A percentile compares a stretch with the other conserved stretches of the same genome.
phyloP scores from a whole-genome alignment of 2,329 filamentous ascomycete genomes.

The Cladobotryum protrusum region DNA sequence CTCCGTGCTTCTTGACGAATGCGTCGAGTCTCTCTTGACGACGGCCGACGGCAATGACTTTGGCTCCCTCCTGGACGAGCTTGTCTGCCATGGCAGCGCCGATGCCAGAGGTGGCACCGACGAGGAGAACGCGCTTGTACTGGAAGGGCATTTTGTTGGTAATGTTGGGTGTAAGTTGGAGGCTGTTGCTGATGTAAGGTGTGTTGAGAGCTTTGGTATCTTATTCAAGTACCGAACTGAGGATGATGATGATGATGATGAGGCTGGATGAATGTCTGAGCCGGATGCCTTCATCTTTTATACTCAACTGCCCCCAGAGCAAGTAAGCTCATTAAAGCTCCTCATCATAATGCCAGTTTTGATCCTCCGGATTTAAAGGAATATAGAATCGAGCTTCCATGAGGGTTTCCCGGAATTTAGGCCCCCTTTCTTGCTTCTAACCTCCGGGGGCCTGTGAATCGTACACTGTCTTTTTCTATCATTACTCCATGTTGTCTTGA shows the following conservation, averaged over 20 bases:
- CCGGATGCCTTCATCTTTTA: neutral
- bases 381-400: too few relatives aligned
- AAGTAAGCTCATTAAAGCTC: too few relatives aligned
- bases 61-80: constrained; percentile 33
- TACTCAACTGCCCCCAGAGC: neutral
- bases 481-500: too few relatives aligned
- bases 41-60: constrained; percentile 42
- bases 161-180: neutral
- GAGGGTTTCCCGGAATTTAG: too few relatives aligned
- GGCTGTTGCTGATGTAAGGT: neutral
- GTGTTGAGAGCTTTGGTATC: neutral
- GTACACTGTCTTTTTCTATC: too few relatives aligned
- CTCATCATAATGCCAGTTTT: too few relatives aligned
- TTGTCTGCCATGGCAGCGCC: constrained; percentile 25
- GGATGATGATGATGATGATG: neutral
- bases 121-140: constrained; percentile 49
- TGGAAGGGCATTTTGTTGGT: constrained; percentile 40
- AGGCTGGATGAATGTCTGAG: too few relatives aligned
- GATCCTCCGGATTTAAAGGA: too few relatives aligned
- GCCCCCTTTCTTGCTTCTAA: too few relatives aligned
- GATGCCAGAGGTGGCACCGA: constrained; percentile 26
- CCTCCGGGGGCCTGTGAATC: too few relatives aligned
- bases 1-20: constrained; percentile 39
- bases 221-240: too few relatives aligned
- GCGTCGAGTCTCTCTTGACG: constrained; percentile 42